Evolutionary conservation across 75 land plant species (phyloP).

Genomic region (Sequoia sempervirens): DNA sequence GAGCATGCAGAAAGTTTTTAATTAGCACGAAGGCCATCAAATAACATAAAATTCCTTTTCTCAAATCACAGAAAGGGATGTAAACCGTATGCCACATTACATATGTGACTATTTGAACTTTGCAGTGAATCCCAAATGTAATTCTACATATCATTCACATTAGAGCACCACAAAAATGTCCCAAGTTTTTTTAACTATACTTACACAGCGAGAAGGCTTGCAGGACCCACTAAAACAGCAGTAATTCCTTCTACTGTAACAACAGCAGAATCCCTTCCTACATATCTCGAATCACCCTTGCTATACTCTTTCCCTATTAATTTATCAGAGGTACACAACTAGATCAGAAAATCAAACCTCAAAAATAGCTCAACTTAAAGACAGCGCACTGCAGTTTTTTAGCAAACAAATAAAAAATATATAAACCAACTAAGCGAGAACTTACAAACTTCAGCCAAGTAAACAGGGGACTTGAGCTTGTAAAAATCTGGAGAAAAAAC

Average conservation of each 20-base stretch:
- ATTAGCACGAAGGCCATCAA: neutral
- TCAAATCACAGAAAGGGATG: neutral
- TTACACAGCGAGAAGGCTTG: conserved; percentile 79
- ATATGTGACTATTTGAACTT: neutral
- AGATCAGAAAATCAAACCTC: neutral
- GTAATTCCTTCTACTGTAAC: conserved; percentile 85
- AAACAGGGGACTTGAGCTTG: conserved; percentile 51
- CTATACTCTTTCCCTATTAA: conserved; percentile 94
- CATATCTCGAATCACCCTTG: conserved; percentile 96
- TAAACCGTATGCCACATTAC: neutral
- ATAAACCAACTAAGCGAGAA: conserved; percentile 7
- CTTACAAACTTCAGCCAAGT: conserved; percentile 92
- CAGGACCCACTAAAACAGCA: conserved; percentile 79
- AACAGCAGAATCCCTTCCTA: conserved; percentile 62
- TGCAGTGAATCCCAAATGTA: neutral
- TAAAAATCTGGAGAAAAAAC: conserved; percentile 88
- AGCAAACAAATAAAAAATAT: neutral
- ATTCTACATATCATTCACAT: neutral
- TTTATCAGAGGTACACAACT: conserved; percentile 1
- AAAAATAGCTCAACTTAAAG: neutral
- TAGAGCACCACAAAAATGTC: neutral
- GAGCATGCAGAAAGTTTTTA: neutral
- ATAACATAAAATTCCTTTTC: neutral
- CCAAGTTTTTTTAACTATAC: conserved; percentile 4
- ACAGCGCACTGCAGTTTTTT: neutral